These are phyloP conservation scores for Amoebophrya sp. DNA, from an alignment of 169 alveolate genomes.

Conservation along the genomic window DNA sequence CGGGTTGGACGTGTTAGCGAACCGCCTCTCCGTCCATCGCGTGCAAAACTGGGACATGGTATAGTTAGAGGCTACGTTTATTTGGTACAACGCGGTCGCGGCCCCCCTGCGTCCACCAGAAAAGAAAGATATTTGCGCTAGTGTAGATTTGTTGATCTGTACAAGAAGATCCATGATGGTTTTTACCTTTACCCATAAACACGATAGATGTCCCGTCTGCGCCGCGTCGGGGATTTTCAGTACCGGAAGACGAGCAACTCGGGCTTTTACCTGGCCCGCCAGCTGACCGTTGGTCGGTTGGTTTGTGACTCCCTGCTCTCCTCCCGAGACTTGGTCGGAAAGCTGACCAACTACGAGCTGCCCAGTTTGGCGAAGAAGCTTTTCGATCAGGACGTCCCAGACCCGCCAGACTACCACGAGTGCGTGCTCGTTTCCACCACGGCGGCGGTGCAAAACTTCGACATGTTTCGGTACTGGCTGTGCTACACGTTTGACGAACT, in stretches of 20 bases:
- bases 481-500: conserved; percentile 31
- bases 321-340: conserved; percentile 52
- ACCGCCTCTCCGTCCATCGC: conserved; percentile 33
- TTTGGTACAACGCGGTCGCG: conserved; percentile 12
- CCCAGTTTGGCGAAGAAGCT: conserved; percentile 36
- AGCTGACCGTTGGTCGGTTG: conserved; percentile 53
- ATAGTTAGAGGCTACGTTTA: conserved; percentile 34
- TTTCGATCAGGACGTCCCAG: not conserved
- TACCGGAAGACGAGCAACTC: conserved; percentile 5
- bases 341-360: conserved; percentile 51
- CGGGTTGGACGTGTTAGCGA: conserved; percentile 35
- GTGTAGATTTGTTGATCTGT: not conserved
- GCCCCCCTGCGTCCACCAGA: not conserved
- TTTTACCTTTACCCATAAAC: not conserved
- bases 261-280: conserved; percentile 46
- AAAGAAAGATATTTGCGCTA: not conserved
- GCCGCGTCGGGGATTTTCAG: not conserved
- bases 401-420: too few species aligned
- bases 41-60: conserved; percentile 45
- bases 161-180: not conserved
- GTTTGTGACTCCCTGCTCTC: conserved; percentile 56
- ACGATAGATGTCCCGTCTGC: not conserved
- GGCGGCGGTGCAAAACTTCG: conserved; percentile 28
- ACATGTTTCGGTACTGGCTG: not conserved
- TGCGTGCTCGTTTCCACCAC: too few species aligned